Evolutionary conservation across 176 grass and related monocot species (phyloP), one percentile per base, ranked within the genome.

Genomic region (Canna indica): DNA sequence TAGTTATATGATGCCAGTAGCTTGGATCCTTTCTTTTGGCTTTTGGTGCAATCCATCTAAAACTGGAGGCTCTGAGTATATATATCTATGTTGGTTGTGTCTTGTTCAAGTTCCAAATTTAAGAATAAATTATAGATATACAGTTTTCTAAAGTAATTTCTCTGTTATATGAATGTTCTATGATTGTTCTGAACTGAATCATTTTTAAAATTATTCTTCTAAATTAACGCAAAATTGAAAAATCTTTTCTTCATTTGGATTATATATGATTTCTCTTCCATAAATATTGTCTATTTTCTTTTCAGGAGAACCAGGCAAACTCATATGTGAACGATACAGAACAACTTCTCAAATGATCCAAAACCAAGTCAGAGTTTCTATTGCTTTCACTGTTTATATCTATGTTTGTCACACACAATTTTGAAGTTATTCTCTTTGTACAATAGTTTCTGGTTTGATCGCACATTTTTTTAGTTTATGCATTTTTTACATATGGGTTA

Each of bases 331-430:
- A 1, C 74, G 84, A 64, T 97, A 90, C 69, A 86, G 88, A 83
- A 97, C 86, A 9, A 80, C 86, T 45, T 97, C 93, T 48, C 88
- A 92, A 90, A 86, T 97, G 72, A 84, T 97, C 69, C 93, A 92
- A 82, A 97, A 97, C 77, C 86, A 91, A 79, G 88, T 97, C 69
- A 86, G 80, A 83, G 70, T 74, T 65, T 80, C 71, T 75, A 60
- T 11, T 22, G 24, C 33, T 66, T 38, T n/a, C 35, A 41, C 14
- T 33, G 11, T 13, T 60, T 30, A 32, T 32, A n/a, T 60, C 15
- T 60, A 14, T 15, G 58, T 60, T 44, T 44, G 41, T 3, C 4
- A 38, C 36, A n/a, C n/a, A 38, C 36, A 38, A 11, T 11, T 44
- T 44, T 44, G 13, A 44, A 1, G 13, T 44, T 38, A 44, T 44